Conservation (phyloP, 495 filamentous ascomycete species). For the Penicillium chermesinum region DNA sequence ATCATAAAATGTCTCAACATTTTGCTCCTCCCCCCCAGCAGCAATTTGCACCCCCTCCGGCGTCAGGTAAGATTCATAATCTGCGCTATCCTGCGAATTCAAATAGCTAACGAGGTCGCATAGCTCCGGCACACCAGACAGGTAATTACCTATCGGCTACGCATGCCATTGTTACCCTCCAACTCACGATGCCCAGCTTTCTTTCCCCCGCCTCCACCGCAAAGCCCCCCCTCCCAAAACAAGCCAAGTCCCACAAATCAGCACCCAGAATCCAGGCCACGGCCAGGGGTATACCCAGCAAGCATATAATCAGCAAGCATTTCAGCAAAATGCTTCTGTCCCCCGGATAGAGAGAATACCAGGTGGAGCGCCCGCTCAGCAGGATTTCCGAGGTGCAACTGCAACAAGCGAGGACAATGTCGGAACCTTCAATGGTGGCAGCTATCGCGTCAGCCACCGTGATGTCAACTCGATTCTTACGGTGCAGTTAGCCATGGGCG, state of each 20-base stretch:
- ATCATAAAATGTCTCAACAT: neutral
- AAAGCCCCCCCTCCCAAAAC: neutral
- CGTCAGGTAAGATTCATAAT: constrained; percentile 17
- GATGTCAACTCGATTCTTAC: constrained; percentile 89
- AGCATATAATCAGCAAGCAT: neutral
- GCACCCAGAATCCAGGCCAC: neutral
- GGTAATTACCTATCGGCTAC: constrained; percentile 6
- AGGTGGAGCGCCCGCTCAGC: constrained; percentile 44
- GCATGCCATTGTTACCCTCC: neutral
- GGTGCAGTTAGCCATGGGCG: constrained; percentile 82
- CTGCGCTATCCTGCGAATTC: neutral
- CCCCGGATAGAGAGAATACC: constrained; percentile 25
- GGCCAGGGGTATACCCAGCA: too few species aligned
- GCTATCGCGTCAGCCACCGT: constrained; percentile 86
- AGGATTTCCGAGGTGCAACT: constrained; percentile 55
- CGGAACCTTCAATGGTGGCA: constrained; percentile 94
- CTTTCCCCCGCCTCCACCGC: constrained; percentile 7
- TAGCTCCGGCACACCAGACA: constrained; percentile 23
- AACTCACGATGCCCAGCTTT: constrained; percentile 10
- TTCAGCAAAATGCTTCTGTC: constrained; percentile 1
- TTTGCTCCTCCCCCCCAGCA: constrained; percentile 6
- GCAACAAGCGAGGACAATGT: constrained; percentile 66
- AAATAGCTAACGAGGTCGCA: too few species aligned
- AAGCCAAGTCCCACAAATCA: constrained; percentile 1
- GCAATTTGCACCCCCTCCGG: constrained; percentile 15